A percentile compares a stretch with the other conserved stretches of the same genome.
phyloP scores from a whole-genome alignment of 176 grass and related monocot genomes.

The Microstegium vimineum region DNA sequence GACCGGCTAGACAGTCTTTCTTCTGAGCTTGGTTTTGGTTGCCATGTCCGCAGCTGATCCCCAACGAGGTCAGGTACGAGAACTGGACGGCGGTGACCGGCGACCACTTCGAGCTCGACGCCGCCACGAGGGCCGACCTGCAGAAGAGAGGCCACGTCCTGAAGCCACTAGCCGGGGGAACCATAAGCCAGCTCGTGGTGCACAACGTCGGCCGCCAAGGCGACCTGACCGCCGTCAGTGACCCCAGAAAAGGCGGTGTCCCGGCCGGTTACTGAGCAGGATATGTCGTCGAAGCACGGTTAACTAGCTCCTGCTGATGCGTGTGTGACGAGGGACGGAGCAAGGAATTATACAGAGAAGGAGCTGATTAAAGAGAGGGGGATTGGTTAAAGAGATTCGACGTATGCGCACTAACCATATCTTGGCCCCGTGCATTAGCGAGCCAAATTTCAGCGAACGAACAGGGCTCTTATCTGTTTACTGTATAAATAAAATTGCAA shows the following conservation, averaged over 20 bases:
- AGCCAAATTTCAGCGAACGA: too few relatives aligned
- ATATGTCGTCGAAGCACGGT: background rate
- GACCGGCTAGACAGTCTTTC: too few relatives aligned
- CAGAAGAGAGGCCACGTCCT: constrained; percentile 62
- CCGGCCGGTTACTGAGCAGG: constrained; percentile 71
- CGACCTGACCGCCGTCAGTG: constrained; percentile 69
- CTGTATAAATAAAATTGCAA: too few relatives aligned
- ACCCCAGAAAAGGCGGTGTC: constrained; percentile 91
- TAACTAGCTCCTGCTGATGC: background rate
- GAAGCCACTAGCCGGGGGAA: constrained; percentile 63
- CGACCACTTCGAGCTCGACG: constrained; percentile 69
- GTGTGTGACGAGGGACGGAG: too few relatives aligned
- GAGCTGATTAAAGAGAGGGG: too few relatives aligned
- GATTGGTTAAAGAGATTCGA: too few relatives aligned
- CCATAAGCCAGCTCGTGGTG: constrained; percentile 82
- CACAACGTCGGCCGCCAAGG: constrained; percentile 47
- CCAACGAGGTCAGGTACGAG: constrained; percentile 84
- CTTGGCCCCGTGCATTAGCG: too few relatives aligned
- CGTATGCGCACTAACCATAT: too few relatives aligned
- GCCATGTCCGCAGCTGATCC: constrained; percentile 58
- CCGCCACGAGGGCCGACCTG: constrained; percentile 59
- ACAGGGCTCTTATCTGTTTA: too few relatives aligned
- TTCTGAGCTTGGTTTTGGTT: background rate
- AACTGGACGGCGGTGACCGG: constrained; percentile 94
- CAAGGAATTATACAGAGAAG: too few relatives aligned